Percentiles rank a stretch among this genome's conserved stretches.
These are phyloP conservation scores for Blastomyces emzantsi DNA, from an alignment of 2,329 filamentous ascomycete genomes.

Conservation along the genomic window DNA sequence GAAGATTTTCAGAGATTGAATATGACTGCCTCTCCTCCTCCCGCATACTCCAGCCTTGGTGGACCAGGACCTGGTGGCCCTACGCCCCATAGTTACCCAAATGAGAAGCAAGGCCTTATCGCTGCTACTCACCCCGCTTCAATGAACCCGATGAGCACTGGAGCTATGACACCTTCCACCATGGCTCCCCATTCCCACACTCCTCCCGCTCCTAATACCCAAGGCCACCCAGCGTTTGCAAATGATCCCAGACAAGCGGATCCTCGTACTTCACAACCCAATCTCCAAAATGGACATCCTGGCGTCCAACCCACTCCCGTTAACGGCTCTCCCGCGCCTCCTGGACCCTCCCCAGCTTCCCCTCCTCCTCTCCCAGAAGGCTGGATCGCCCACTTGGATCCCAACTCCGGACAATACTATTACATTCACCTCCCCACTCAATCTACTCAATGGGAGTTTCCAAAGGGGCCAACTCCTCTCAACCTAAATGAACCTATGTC, in stretches of 20 bases:
- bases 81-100: slow-evolving; percentile 52
- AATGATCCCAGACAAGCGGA: slow-evolving; percentile 59
- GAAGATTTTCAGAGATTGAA: slow-evolving; percentile 79
- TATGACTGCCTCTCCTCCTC: slow-evolving; percentile 73
- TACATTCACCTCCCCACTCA: slow-evolving; percentile 95
- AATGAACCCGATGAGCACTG: slow-evolving; percentile 17
- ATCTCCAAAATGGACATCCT: slow-evolving; percentile 27
- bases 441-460: slow-evolving; percentile 97
- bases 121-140: slow-evolving; percentile 19
- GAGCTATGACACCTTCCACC: slow-evolving; percentile 18
- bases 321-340: slow-evolving; percentile 29
- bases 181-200: slow-evolving; percentile 18
- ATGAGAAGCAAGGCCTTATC: slow-evolving; percentile 56
- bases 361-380: slow-evolving; percentile 92
- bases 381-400: slow-evolving; percentile 95
- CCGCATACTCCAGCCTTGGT: slow-evolving; percentile 80
- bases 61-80: slow-evolving; percentile 49
- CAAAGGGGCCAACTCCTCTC: slow-evolving; percentile 85
- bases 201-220: slow-evolving; percentile 28
- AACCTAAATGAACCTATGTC: slow-evolving; percentile 80
- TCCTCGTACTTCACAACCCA: slow-evolving; percentile 39
- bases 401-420: slow-evolving; percentile 95
- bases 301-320: slow-evolving; percentile 23
- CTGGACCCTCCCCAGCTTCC: slow-evolving; percentile 58
- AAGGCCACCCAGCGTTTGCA: slow-evolving; percentile 78